A percentile compares a stretch with the other conserved stretches of the same genome.
phyloP scores from a whole-genome alignment of 2,329 filamentous ascomycete genomes.

The Atkinsonella hypoxylon region DNA sequence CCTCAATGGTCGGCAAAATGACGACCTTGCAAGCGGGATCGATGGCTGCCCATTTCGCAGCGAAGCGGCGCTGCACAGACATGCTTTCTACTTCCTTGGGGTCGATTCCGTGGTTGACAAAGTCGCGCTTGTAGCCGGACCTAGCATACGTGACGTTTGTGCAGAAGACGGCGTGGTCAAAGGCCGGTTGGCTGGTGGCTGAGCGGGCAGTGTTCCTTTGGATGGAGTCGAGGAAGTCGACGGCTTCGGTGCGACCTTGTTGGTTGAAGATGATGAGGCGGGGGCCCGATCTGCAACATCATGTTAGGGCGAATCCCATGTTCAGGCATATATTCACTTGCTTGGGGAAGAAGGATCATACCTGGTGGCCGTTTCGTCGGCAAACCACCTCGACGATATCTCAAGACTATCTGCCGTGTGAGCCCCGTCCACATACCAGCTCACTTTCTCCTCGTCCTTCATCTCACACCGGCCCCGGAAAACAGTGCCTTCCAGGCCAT shows the following conservation, averaged over 20 bases:
- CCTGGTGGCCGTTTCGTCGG: slow-evolving; percentile 30
- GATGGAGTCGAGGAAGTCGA: slow-evolving; percentile 40
- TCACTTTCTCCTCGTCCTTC: slow-evolving; percentile 41
- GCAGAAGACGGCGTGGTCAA: slow-evolving; percentile 71
- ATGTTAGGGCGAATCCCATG: background rate
- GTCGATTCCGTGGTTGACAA: slow-evolving; percentile 43
- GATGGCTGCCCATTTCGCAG: slow-evolving; percentile 35
- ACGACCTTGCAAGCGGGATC: slow-evolving; percentile 34
- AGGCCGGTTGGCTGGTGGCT: slow-evolving; percentile 25
- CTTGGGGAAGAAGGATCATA: slow-evolving; percentile 9
- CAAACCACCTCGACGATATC: slow-evolving; percentile 74
- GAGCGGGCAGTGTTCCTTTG: slow-evolving; percentile 22
- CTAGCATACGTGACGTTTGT: slow-evolving; percentile 54
- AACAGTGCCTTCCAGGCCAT: slow-evolving; percentile 62
- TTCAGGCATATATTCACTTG: background rate
- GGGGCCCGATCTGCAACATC: slow-evolving; percentile 20
- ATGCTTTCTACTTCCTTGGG: slow-evolving; percentile 38
- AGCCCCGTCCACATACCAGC: slow-evolving; percentile 86
- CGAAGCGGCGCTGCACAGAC: slow-evolving; percentile 40
- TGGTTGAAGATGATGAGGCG: slow-evolving; percentile 81
- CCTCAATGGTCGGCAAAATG: slow-evolving; percentile 41
- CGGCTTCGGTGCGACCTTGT: slow-evolving; percentile 42
- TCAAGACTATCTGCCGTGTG: slow-evolving; percentile 87
- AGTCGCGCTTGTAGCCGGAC: slow-evolving; percentile 42
- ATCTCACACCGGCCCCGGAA: slow-evolving; percentile 71